phyloP scores from a whole-genome alignment of 2,329 filamentous ascomycete genomes.

The Fusarium sacchari region DNA sequence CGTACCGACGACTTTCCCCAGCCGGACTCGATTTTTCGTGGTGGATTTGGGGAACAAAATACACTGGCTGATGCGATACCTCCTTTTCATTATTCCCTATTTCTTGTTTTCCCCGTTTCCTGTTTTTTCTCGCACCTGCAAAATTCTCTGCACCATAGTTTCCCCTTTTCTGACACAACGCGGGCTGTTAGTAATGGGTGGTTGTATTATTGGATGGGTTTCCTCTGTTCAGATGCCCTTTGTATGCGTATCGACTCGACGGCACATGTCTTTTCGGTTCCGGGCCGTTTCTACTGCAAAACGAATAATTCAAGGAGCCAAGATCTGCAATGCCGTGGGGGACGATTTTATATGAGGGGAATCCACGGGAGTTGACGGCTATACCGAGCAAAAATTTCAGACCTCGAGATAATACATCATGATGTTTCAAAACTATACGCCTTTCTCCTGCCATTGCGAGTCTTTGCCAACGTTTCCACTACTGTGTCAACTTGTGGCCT shows the following conservation, averaged over 20 bases:
- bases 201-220: slow-evolving; percentile 52
- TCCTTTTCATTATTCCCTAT: slow-evolving; percentile 44
- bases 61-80: slow-evolving; percentile 50
- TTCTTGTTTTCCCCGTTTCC: slow-evolving; percentile 34
- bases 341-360: slow-evolving; percentile 37
- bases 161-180: slow-evolving; percentile 44
- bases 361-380: slow-evolving; percentile 45
- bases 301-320: slow-evolving; percentile 33
- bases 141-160: slow-evolving; percentile 50
- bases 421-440: slow-evolving; percentile 45
- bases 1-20: slow-evolving; percentile 42
- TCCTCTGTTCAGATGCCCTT: slow-evolving; percentile 42
- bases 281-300: slow-evolving; percentile 25
- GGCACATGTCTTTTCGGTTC: slow-evolving; percentile 29
- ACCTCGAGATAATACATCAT: slow-evolving; percentile 52
- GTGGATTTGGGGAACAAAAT: slow-evolving; percentile 39
- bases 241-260: slow-evolving; percentile 40
- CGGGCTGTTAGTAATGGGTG: slow-evolving; percentile 47
- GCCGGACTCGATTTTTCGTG: slow-evolving; percentile 38
- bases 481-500: background rate
- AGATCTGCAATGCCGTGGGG: slow-evolving; percentile 36
- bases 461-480: background rate
- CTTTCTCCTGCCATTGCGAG: background rate
- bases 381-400: slow-evolving; percentile 49
- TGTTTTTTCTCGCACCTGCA: slow-evolving; percentile 43